A percentile compares a stretch with the other conserved stretches of the same genome.
Conservation (phyloP, 192 early-diverging fungal species). For the Lunasporangiospora selenospora region DNA sequence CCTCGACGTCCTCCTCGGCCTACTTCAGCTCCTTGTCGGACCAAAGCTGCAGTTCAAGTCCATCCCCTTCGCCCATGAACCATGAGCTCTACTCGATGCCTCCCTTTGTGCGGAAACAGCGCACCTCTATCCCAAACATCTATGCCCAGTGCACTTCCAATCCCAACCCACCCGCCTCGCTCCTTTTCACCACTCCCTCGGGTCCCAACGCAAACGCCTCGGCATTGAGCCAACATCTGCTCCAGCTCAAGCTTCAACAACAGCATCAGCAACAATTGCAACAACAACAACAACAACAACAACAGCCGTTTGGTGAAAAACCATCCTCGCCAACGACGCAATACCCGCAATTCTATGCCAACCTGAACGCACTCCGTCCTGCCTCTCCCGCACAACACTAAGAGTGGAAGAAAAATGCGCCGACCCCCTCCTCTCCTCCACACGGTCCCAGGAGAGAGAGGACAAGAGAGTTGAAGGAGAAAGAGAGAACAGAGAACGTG, state of each 20-base stretch:
- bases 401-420: too few relatives aligned
- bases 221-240: conserved; percentile 28
- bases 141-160: conserved; percentile 43
- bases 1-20: conserved; percentile 19
- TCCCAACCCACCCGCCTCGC: conserved; percentile 32
- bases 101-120: conserved; percentile 44
- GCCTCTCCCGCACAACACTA: conserved; percentile 26
- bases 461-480: too few relatives aligned
- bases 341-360: conserved; percentile 33
- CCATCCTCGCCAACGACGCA: background rate
- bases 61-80: background rate
- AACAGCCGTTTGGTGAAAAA: background rate
- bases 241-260: conserved; percentile 37
- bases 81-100: conserved; percentile 35
- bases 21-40: conserved; percentile 17
- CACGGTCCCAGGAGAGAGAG: too few relatives aligned
- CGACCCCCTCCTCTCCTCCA: too few relatives aligned
- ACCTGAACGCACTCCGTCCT: conserved; percentile 24
- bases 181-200: conserved; percentile 29
- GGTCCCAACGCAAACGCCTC: conserved; percentile 23
- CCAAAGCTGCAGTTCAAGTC: background rate
- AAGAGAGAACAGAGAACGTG: too few relatives aligned
- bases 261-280: conserved; percentile 28
- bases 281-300: conserved; percentile 13
- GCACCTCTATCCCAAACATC: conserved; percentile 40